These are phyloP conservation scores for Coemansia sp. DNA, from an alignment of 192 early-diverging fungal species.

Conservation along the genomic window DNA sequence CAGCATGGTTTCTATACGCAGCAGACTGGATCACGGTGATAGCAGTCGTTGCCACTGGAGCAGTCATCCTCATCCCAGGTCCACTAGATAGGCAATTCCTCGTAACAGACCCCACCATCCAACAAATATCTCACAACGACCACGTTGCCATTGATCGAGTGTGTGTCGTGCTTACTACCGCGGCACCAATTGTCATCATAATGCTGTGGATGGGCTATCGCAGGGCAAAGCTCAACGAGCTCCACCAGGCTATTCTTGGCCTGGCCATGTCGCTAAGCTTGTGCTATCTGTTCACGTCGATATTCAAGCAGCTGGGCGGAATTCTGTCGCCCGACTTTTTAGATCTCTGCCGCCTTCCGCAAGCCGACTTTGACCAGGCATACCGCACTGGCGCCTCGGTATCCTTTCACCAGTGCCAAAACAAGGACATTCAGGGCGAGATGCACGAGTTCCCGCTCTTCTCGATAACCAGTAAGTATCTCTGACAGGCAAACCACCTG, in stretches of 20 bases:
- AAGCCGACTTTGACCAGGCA: slow-evolving; percentile 15
- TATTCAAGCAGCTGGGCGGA: slow-evolving; percentile 21
- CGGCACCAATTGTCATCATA: slow-evolving; percentile 27
- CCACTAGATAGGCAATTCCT: slow-evolving; percentile 12
- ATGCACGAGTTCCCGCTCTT: slow-evolving; percentile 20
- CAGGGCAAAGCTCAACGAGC: slow-evolving; percentile 14
- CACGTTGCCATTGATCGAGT: slow-evolving; percentile 20
- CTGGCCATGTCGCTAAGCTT: slow-evolving; percentile 41
- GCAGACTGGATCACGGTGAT: slow-evolving; percentile 38
- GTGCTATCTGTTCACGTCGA: slow-evolving; percentile 21
- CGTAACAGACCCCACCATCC: slow-evolving; percentile 30
- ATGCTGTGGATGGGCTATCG: slow-evolving; percentile 38
- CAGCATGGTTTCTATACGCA: slow-evolving; percentile 24
- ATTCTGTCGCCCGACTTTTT: slow-evolving; percentile 27
- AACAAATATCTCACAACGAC: slow-evolving; percentile 24
- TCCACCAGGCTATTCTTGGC: slow-evolving; percentile 30
- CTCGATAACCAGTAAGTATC: slow-evolving; percentile 20
- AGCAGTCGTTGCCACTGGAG: slow-evolving; percentile 5
- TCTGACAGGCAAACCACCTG: background rate
- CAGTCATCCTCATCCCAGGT: slow-evolving; percentile 36
- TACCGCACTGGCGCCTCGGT: slow-evolving; percentile 17
- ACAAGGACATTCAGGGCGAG: background rate
- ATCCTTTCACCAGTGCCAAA: slow-evolving; percentile 21
- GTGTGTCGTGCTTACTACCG: slow-evolving; percentile 30
- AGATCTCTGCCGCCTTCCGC: slow-evolving; percentile 17